phyloP scores from a whole-genome alignment of 352 stramenopile genomes.

The Phytophthora multivora region DNA sequence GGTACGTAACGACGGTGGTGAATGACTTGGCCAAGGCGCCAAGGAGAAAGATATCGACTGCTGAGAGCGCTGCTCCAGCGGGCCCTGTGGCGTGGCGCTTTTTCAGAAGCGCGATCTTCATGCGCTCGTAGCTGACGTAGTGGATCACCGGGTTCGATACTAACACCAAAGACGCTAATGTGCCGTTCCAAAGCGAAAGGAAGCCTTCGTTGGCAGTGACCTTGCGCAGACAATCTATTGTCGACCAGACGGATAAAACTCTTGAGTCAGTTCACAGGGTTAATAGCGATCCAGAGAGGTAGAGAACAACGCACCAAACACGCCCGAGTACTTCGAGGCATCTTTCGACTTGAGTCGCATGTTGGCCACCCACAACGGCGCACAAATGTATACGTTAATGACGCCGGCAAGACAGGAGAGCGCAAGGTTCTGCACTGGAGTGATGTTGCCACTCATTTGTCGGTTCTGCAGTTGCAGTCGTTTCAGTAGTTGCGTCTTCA shows the following conservation, averaged over 20 bases:
- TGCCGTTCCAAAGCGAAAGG: slow-evolving; percentile 92
- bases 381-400: slow-evolving; percentile 85
- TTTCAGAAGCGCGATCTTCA: slow-evolving; percentile 80
- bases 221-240: slow-evolving; percentile 56
- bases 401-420: slow-evolving; percentile 81
- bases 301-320: slow-evolving; percentile 23
- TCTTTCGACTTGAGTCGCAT: slow-evolving; percentile 92
- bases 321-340: slow-evolving; percentile 61
- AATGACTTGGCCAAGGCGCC: slow-evolving; percentile 92
- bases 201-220: slow-evolving; percentile 78
- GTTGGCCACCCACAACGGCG: slow-evolving; percentile 94
- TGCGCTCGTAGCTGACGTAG: slow-evolving; percentile 94
- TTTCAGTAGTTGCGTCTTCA: slow-evolving; percentile 74
- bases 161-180: slow-evolving; percentile 89
- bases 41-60: slow-evolving; percentile 91
- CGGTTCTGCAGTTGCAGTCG: slow-evolving; percentile 44
- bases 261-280: slow-evolving; percentile 17
- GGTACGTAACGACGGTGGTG: slow-evolving; percentile 94
- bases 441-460: slow-evolving; percentile 41
- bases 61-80: slow-evolving; percentile 45
- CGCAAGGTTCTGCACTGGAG: slow-evolving; percentile 61
- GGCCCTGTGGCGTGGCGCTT: slow-evolving; percentile 27
- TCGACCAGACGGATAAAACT: neutral
- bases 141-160: slow-evolving; percentile 96
- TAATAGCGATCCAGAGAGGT: neutral